phyloP scores from a whole-genome alignment of 495 filamentous ascomycete genomes.

The Neurospora cerealis region DNA sequence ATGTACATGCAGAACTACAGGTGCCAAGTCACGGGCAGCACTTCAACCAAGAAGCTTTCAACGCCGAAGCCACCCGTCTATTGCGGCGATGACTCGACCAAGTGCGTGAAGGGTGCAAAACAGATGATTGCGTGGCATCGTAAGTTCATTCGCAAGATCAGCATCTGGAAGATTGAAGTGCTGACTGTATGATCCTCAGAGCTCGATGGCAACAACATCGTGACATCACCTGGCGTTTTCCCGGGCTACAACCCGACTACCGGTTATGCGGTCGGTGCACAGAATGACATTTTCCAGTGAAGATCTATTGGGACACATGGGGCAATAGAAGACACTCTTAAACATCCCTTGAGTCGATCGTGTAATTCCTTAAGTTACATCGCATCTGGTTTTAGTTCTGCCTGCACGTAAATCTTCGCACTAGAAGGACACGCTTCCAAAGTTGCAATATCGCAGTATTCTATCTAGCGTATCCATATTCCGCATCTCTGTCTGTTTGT shows the following conservation, averaged over 20 bases:
- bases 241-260: conserved; percentile 33
- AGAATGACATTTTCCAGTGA: conserved; percentile 36
- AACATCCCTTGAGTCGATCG: no score
- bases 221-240: conserved; percentile 12
- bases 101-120: conserved; percentile 44
- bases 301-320: background rate
- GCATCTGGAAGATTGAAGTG: no score
- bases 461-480: no score
- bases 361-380: no score
- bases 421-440: no score
- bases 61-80: conserved; percentile 31
- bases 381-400: no score
- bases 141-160: conserved; percentile 4
- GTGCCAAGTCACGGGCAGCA: conserved; percentile 40
- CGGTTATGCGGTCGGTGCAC: conserved; percentile 33
- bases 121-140: conserved; percentile 46
- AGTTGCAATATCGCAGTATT: no score
- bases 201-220: conserved; percentile 30
- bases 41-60: conserved; percentile 28
- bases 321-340: no score
- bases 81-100: conserved; percentile 30
- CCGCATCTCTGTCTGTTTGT: no score
- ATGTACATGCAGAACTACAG: conserved; percentile 45
- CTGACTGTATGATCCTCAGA: conserved; percentile 16
- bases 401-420: no score